Evolutionary conservation across 805 yeast genomes (phyloP).

Genomic region (Zygosaccharomyces kombuchaensis): DNA sequence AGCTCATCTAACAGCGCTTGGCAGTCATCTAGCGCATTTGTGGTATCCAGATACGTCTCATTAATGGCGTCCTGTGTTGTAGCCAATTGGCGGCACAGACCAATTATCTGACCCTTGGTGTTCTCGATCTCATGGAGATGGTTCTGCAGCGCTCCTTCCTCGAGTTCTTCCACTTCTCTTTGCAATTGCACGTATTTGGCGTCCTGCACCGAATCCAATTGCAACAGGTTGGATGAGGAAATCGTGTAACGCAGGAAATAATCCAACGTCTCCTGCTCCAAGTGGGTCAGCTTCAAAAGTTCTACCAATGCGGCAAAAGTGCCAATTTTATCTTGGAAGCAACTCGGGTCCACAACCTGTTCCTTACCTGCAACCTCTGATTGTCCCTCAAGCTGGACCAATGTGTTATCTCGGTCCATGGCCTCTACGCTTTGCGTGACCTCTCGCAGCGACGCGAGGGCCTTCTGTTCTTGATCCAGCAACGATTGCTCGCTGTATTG

Average conservation of each 20-base stretch:
- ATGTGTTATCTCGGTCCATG: conserved; percentile 22
- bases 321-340: conserved; percentile 16
- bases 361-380: conserved; percentile 1
- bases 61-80: conserved; percentile 23
- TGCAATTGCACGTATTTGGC: conserved; percentile 20
- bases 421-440: conserved; percentile 22
- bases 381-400: conserved; percentile 9
- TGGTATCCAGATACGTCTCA: conserved; percentile 21
- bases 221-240: conserved; percentile 20
- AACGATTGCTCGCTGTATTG: conserved; percentile 18
- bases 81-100: conserved; percentile 16
- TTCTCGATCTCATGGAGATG: conserved; percentile 21
- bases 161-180: conserved; percentile 20
- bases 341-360: conserved; percentile 17
- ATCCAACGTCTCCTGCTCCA: conserved; percentile 34
- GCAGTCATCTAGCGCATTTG: conserved; percentile 27
- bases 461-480: conserved; percentile 21
- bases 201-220: conserved; percentile 24
- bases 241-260: conserved; percentile 30
- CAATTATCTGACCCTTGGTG: conserved; percentile 16
- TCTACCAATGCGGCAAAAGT: conserved; percentile 24
- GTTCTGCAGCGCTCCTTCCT: conserved; percentile 16
- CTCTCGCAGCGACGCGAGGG: conserved; percentile 18
- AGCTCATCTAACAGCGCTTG: conserved; percentile 20
- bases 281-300: conserved; percentile 23